Evolutionary conservation across 1,284 basidiomycete species (phyloP), one percentile per base, ranked within the genome.

Genomic region (Bondarzewia mesenterica): DNA sequence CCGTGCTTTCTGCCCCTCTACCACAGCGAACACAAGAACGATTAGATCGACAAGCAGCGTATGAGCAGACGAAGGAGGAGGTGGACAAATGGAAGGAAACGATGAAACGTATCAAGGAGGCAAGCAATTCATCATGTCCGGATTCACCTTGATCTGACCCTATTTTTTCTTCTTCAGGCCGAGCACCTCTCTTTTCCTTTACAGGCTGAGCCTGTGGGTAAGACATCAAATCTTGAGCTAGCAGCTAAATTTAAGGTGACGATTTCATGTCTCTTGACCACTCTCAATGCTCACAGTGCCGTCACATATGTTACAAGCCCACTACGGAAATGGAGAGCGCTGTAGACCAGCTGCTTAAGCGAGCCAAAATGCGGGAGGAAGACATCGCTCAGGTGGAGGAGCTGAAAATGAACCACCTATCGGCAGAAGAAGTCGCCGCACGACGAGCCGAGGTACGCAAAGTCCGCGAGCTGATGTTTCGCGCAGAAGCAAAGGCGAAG

Each of bases 401-500:
- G 52, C 77, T 93, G 20, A 80, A 86, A 54, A 81, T 88, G 70
- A 85, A 89, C 54, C 79, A 89, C 53, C 74, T 96, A 22, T 81
- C 80, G 2, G 73, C 89, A 2, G 90, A 92, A 61, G 93, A 96
- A 63, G 87, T 94, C 36, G 77, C 81, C 2, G 75, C 80, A 6
- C 82, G 94, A 0, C 82, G 91, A 1, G 78, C 77, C 1, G 89
- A 94, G 60, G 77, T 98, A 14, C 79, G 89, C 15, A 79, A 83
- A 59, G 92, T 93, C 79, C 82, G 95, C 26, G 93, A 97, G 58
- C 75, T 98, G 43, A 89, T 94, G 75, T 97, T 96, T 71, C 82
- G 94, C 4, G 92, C 91, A 0, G 94, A 99, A 60, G 73, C 82
- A 35, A 95, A 95, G 63, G 91, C 93, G 8, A 91, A 89, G 60